Percentiles rank a stretch among this genome's conserved stretches.
phyloP scores from a whole-genome alignment of 176 grass and related monocot genomes.

The Thinopyrum elongatum region DNA sequence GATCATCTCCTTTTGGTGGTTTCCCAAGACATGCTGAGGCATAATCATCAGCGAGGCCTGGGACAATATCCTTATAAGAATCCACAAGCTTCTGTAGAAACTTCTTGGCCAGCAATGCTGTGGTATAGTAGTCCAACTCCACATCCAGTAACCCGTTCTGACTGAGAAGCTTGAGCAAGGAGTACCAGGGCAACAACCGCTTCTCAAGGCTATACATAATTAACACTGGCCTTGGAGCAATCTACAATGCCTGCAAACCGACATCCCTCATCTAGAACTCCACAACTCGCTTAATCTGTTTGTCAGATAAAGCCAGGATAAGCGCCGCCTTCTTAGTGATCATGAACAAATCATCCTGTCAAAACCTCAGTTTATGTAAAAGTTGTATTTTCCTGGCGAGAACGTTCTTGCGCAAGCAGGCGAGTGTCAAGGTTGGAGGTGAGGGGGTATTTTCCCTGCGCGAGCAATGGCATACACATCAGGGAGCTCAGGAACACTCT shows the following conservation, averaged over 20 bases:
- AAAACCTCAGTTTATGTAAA: not conserved
- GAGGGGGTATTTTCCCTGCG: not conserved
- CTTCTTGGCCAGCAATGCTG: not conserved
- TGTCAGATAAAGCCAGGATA: not conserved
- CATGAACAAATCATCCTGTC: not conserved
- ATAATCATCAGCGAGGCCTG: not conserved
- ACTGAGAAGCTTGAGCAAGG: constrained; percentile 39
- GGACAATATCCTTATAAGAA: constrained; percentile 26
- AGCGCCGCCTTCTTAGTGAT: not conserved
- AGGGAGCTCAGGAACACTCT: constrained; percentile 25
- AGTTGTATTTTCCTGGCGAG: not conserved
- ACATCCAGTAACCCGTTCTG: constrained; percentile 11
- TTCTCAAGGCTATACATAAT: constrained; percentile 45
- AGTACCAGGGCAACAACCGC: constrained; percentile 40
- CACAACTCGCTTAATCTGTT: not conserved
- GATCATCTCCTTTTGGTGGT: not conserved
- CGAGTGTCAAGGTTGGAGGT: not conserved
- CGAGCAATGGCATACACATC: constrained; percentile 40
- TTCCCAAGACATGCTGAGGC: constrained; percentile 11
- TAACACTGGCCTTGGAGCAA: constrained; percentile 28
- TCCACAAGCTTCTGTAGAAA: constrained; percentile 36
- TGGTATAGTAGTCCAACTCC: not conserved
- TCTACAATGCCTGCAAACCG: constrained; percentile 10
- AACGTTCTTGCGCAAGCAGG: no score
- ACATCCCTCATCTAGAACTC: constrained; percentile 21